These are phyloP conservation scores for Fusarium sp. DNA, from an alignment of 2,329 filamentous ascomycete genomes.

Conservation along the genomic window DNA sequence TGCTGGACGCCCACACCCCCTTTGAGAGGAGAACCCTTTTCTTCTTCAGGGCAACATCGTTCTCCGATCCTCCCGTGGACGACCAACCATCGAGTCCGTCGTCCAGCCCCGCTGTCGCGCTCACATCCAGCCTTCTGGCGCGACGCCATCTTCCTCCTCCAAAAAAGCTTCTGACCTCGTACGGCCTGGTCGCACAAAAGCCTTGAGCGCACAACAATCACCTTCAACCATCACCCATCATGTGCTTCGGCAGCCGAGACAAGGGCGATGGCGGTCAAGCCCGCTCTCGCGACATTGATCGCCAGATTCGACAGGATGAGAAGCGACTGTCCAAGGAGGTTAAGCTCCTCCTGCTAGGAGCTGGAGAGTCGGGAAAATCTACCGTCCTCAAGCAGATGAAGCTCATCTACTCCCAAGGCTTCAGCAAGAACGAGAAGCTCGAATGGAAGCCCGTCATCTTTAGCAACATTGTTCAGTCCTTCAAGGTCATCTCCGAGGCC, in stretches of 20 bases:
- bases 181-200: not conserved
- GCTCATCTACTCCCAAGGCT: slow-evolving; percentile 92
- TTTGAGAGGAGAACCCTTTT: not conserved
- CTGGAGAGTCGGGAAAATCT: slow-evolving; percentile 89
- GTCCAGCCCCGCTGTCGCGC: not conserved
- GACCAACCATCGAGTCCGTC: slow-evolving; percentile 4
- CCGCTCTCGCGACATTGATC: slow-evolving; percentile 81
- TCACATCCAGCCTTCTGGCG: not conserved
- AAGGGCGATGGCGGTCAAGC: slow-evolving; percentile 58
- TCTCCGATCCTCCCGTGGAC: slow-evolving; percentile 13
- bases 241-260: slow-evolving; percentile 70
- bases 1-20: not conserved
- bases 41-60: not conserved
- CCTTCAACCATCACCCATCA: slow-evolving; percentile 45
- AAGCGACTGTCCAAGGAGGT: slow-evolving; percentile 86
- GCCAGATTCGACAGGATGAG: slow-evolving; percentile 83
- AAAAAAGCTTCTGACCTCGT: slow-evolving; percentile 6
- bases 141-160: not conserved
- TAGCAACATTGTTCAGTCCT: slow-evolving; percentile 90
- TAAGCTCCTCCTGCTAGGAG: slow-evolving; percentile 91
- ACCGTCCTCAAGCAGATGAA: slow-evolving; percentile 99
- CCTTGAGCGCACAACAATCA: slow-evolving; percentile 4
- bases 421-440: slow-evolving; percentile 85
- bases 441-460: slow-evolving; percentile 97
- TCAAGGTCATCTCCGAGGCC: slow-evolving; percentile 87